Conservation (phyloP, 75 land plant genomes). For the Adiantum capillusveneris region DNA sequence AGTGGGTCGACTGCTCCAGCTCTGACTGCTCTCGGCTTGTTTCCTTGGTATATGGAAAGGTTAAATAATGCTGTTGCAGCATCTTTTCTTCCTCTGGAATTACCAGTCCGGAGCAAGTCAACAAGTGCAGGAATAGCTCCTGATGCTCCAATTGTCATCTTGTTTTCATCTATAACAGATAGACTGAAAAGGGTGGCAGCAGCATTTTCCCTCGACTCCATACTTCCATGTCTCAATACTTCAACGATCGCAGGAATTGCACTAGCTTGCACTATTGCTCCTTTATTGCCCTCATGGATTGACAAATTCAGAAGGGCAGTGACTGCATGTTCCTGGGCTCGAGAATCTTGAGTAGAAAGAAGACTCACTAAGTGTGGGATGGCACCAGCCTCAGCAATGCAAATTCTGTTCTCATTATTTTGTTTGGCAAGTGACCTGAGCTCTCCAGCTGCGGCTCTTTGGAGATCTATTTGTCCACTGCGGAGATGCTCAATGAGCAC, state of each 20-base stretch:
- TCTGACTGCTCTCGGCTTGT: conserved; percentile 66
- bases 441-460: conserved; percentile 75
- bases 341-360: conserved; percentile 46
- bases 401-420: conserved; percentile 66
- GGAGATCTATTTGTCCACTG: conserved; percentile 41
- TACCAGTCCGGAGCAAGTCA: conserved; percentile 61
- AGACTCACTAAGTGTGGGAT: conserved; percentile 67
- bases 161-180: conserved; percentile 76
- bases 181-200: conserved; percentile 95
- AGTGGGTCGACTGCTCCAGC: conserved; percentile 69
- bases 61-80: conserved; percentile 91
- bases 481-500: conserved; percentile 32
- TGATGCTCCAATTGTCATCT: conserved; percentile 64
- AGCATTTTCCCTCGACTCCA: conserved; percentile 89
- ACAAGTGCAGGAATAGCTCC: conserved; percentile 75
- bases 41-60: conserved; percentile 72
- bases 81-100: conserved; percentile 81
- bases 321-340: conserved; percentile 88
- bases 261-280: conserved; percentile 55
- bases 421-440: conserved; percentile 76
- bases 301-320: conserved; percentile 90
- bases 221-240: conserved; percentile 70
- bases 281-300: conserved; percentile 72
- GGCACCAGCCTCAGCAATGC: conserved; percentile 86
- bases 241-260: conserved; percentile 78